Conservation (phyloP, 768 basidiomycete species). For the Tephrocybe sp. region DNA sequence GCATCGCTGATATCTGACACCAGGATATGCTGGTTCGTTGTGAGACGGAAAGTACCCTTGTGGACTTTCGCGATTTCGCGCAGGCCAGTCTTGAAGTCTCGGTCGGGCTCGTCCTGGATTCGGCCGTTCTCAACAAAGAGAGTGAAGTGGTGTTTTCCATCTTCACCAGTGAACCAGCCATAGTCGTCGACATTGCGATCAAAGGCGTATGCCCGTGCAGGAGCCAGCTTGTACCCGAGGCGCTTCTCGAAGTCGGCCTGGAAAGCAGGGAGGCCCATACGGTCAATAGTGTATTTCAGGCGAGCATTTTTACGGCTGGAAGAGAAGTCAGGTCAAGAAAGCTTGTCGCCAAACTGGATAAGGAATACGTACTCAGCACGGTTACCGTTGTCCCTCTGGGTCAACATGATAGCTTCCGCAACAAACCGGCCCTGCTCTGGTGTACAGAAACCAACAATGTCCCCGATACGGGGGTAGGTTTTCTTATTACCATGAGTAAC, state of each 20-base stretch:
- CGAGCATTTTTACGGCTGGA: conserved; percentile 79
- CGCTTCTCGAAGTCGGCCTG: conserved; percentile 88
- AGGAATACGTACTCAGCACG: conserved; percentile 73
- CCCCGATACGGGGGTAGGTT: conserved; percentile 90
- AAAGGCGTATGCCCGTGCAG: conserved; percentile 78
- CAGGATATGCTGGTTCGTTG: conserved; percentile 93
- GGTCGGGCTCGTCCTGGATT: conserved; percentile 89
- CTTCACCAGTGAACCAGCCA: conserved; percentile 87
- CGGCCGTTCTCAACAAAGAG: conserved; percentile 98
- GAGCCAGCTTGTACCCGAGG: conserved; percentile 74
- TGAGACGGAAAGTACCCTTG: conserved; percentile 92
- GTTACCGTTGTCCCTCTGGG: conserved; percentile 95
- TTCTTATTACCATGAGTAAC: conserved; percentile 99
- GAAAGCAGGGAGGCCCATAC: conserved; percentile 88
- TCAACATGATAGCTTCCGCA: conserved; percentile 91
- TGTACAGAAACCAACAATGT: conserved; percentile 91
- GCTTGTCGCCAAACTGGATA: background rate
- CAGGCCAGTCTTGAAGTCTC: conserved; percentile 90
- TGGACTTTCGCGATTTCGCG: conserved; percentile 92
- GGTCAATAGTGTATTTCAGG: conserved; percentile 96
- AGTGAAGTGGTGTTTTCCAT: conserved; percentile 90
- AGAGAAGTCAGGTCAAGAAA: conserved; percentile 3
- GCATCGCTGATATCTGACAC: conserved; percentile 78
- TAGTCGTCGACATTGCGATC: conserved; percentile 91
- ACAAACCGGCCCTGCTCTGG: conserved; percentile 81